Evolutionary conservation across 2,329 filamentous ascomycete genomes (phyloP), one percentile per base, ranked within the genome.

Genomic region (Fusarium continuum): DNA sequence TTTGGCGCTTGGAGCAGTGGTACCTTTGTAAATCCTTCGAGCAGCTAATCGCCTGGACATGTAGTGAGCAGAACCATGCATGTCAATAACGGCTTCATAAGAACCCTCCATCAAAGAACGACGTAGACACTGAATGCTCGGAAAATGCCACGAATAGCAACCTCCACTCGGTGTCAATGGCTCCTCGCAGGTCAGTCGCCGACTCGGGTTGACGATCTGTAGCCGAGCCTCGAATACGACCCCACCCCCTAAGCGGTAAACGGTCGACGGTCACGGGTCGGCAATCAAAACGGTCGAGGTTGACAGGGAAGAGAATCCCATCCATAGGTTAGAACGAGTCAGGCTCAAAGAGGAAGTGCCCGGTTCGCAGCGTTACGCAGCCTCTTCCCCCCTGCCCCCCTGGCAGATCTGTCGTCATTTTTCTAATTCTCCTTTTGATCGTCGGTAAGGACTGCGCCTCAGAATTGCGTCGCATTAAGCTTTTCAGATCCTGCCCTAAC

Each of bases 321-420:
- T n/a, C n/a, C n/a, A n/a, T n/a, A n/a, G n/a, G n/a, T n/a, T n/a
- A 28, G 10, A 32, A 8, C 6, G 9, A 57, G 13, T n/a, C 23
- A 40, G 8, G 10, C 26, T 40, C 4, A 60, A 60, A 60, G 28
- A 23, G 29, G 47, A 55, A 60, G 25, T 36, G 17, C 6, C 47
- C 47, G 39, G 16, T 26, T 32, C 16, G 32, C 19, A 19, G 20
- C 16, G 20, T 48, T 56, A 41, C 52, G 36, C 8, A 7, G 34
- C 17, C 23, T 17, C 14, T 11, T 32, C 29, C 20, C 26, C 26
- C 9, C 13, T 16, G 10, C 16, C 8, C 11, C 8, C 35, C 22
- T 56, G 39, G 2, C 17, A 36, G 19, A 25, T 31, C 23, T 60
- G 34, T 55, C 47, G 56, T 60, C 55, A 60, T 53, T 22, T 11